Base-by-base conservation (phyloP, 768 basidiomycete species). In the Amyloporia xantha region DNA sequence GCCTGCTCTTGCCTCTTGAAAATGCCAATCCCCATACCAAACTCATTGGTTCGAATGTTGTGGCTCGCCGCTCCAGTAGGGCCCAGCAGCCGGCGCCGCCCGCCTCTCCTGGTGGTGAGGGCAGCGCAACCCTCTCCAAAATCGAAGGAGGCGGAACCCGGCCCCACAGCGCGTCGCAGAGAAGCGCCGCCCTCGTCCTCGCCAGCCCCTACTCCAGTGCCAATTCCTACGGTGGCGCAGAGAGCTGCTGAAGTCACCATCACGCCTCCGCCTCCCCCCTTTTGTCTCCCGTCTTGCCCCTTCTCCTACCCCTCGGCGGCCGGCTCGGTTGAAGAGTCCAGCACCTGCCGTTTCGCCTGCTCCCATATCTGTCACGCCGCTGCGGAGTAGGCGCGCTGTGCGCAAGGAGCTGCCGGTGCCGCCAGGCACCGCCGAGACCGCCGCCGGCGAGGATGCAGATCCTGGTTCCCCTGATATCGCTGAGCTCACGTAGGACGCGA, bases 61-160 rank as follows among this genome's bases (percentile, higher is more conserved):
- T 76, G 42, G 94, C 93, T 65, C 82, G 91, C 53, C 82, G 88
- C 55, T 87, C 87, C 1, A 71, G 71, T 41, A 64, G 61, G 40
- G 73, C 74, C 43, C 61, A 58, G 37, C 62, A 64, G 52, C 58
- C 60, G 57, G 48, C 51, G 26, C 58, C 67, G 1, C 61, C 44
- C 55, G 33, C 63, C 60, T 45, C 66, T 65, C 40, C 68, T n/a
- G 68, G 44, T 59, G 65, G 10, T 66, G 72, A 40, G 53, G 41
- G 19, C 25, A 47, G 55, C 58, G 21, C 48, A 51, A 24, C 39
- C 64, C 67, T 12, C 67, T 72, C 47, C 74, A 72, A 24, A 72
- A 73, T 1, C 47, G 21, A 55, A 49, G 19, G 60, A 61, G 58
- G 62, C 49, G 39, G 46, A 57, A 39, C 63, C 69, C 13, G 74